These are phyloP conservation scores for Agapanthus africanus DNA, from an alignment of 106 monocot species.

Conservation along the genomic window DNA sequence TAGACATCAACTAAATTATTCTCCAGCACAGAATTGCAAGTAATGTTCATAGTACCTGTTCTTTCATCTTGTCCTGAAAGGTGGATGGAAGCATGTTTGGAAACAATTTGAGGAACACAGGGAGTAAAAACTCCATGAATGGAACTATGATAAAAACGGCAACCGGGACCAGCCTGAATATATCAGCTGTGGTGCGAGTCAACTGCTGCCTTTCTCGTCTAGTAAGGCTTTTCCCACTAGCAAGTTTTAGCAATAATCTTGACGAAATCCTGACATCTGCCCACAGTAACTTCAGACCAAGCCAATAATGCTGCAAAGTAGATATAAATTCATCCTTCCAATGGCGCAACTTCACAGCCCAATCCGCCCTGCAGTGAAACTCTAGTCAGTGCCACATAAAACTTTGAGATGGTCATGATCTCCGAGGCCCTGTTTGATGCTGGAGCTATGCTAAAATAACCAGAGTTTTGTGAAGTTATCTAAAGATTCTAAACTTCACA, in stretches of 20 bases:
- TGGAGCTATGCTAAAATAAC: too few relatives aligned
- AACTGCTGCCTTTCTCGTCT: conserved; percentile 92
- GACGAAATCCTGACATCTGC: conserved; percentile 84
- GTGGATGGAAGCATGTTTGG: conserved; percentile 99
- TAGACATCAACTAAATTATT: not conserved
- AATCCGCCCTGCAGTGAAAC: conserved; percentile 39
- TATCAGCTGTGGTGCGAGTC: conserved; percentile 94
- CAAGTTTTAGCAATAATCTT: conserved; percentile 76
- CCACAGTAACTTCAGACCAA: conserved; percentile 81
- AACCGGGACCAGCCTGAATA: conserved; percentile 89
- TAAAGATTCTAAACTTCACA: too few relatives aligned
- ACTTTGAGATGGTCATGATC: not conserved
- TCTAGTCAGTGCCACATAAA: conserved; percentile 5
- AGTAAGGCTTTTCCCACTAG: conserved; percentile 74
- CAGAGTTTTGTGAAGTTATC: too few relatives aligned
- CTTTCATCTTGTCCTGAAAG: conserved; percentile 99
- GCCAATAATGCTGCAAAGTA: conserved; percentile 88
- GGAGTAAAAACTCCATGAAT: conserved; percentile 96
- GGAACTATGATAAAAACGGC: conserved; percentile 96
- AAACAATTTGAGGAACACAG: conserved; percentile 81
- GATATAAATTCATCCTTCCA: conserved; percentile 86
- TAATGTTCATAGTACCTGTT: conserved; percentile 46
- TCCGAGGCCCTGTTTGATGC: too few relatives aligned
- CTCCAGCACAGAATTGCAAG: not conserved
- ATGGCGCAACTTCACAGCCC: conserved; percentile 48